phyloP scores from a whole-genome alignment of 1,284 basidiomycete species.

The Ganoderma sinense region DNA sequence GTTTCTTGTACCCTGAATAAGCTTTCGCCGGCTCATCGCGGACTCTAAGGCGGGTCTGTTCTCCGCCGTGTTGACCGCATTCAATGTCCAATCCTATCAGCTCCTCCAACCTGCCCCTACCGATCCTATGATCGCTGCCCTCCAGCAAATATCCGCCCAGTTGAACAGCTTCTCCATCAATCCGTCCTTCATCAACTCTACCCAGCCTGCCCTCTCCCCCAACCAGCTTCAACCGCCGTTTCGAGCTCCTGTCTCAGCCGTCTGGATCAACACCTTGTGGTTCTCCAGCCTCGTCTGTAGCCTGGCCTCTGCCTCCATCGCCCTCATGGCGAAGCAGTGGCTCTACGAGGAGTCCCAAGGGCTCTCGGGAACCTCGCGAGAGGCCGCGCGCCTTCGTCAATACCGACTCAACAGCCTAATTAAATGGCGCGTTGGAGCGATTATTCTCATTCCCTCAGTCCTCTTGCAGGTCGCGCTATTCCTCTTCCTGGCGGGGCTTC shows the following conservation, averaged over 20 bases:
- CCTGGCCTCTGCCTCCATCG: conserved; percentile 23
- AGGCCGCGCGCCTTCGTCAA: conserved; percentile 27
- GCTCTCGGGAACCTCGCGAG: conserved; percentile 5
- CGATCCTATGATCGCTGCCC: not conserved
- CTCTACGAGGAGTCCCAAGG: conserved; percentile 10
- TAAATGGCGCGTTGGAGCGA: conserved; percentile 31
- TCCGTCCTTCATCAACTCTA: conserved; percentile 15
- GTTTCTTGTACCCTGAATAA: too few species aligned
- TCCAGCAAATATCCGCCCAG: conserved; percentile 11
- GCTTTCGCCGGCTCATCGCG: not conserved
- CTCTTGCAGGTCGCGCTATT: conserved; percentile 33
- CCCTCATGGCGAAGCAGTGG: conserved; percentile 31
- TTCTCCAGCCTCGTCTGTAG: conserved; percentile 26
- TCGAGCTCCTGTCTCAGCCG: not conserved
- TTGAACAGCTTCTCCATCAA: conserved; percentile 5
- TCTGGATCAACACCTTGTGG: conserved; percentile 30
- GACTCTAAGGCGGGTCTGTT: conserved; percentile 10
- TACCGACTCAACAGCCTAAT: conserved; percentile 32
- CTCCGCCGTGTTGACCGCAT: conserved; percentile 17
- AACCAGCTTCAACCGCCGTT: conserved; percentile 8
- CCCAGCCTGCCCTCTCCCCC: conserved; percentile 19
- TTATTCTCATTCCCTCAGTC: conserved; percentile 32
- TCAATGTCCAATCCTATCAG: conserved; percentile 13
- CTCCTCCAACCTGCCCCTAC: conserved; percentile 11
- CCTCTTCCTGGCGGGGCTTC: conserved; percentile 28